Percentiles rank a stretch among this genome's conserved stretches.
Conservation (phyloP, 805 yeast genomes). For the Zygosaccharomyces siamensis region DNA sequence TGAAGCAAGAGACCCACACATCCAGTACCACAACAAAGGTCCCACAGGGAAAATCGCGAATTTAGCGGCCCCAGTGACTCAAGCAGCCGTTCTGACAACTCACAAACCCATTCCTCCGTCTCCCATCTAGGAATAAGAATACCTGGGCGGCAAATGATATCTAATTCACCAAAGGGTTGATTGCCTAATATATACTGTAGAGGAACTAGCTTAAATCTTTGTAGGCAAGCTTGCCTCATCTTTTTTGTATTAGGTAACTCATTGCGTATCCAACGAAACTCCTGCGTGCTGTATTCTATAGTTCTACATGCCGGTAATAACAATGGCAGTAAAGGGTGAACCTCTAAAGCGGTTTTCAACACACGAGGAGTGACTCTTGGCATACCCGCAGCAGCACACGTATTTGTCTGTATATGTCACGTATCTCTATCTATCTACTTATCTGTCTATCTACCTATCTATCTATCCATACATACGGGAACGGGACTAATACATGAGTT, state of each 20-base stretch:
- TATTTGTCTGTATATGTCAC: no score
- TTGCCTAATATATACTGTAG: constrained; percentile 78
- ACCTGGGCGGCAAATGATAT: constrained; percentile 51
- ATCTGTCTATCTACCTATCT: no score
- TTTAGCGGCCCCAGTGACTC: no score
- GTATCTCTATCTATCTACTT: no score
- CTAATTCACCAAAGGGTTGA: constrained; percentile 79
- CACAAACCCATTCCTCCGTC: constrained; percentile 83
- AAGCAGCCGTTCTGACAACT: constrained; percentile 14
- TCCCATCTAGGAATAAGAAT: constrained; percentile 93
- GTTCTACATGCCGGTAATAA: constrained; percentile 30
- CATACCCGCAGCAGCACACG: constrained; percentile 7
- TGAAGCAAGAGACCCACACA: constrained; percentile 64
- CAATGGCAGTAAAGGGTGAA: constrained; percentile 22
- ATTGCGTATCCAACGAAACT: constrained; percentile 27
- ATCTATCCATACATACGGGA: no score
- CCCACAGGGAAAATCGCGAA: constrained; percentile 35
- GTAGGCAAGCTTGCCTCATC: constrained; percentile 42
- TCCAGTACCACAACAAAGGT: constrained; percentile 86
- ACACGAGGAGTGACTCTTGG: constrained; percentile 22
- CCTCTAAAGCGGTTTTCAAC: constrained; percentile 13
- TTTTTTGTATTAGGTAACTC: constrained; percentile 10
- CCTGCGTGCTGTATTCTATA: constrained; percentile 21
- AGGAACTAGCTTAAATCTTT: constrained; percentile 56
- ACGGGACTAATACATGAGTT: no score